Conservation (phyloP, 495 filamentous ascomycete species). For the Aspergillus bertholletiae region DNA sequence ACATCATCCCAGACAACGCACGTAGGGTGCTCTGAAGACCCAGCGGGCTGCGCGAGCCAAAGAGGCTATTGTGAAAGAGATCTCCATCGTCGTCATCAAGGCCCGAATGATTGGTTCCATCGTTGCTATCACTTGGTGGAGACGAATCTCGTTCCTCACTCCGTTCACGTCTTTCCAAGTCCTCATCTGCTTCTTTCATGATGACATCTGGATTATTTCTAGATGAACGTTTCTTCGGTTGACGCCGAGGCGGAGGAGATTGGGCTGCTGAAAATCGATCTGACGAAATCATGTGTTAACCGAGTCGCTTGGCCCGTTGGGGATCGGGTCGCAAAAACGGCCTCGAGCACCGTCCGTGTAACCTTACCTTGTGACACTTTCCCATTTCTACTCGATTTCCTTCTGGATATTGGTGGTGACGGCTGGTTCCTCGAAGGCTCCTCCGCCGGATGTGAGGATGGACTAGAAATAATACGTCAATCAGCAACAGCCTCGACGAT, state of each 20-base stretch:
- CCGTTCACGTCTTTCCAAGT: slow-evolving; percentile 33
- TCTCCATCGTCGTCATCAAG: slow-evolving; percentile 74
- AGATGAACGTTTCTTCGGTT: slow-evolving; percentile 52
- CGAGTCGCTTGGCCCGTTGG: background rate
- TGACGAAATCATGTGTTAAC: slow-evolving; percentile 7
- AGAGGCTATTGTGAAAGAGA: slow-evolving; percentile 69
- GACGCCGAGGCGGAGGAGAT: slow-evolving; percentile 32
- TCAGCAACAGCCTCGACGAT: background rate
- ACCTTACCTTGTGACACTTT: slow-evolving; percentile 26
- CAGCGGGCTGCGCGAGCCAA: slow-evolving; percentile 62
- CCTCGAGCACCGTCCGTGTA: background rate
- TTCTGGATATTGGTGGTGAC: slow-evolving; percentile 54
- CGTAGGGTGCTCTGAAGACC: slow-evolving; percentile 79
- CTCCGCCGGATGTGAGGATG: slow-evolving; percentile 42
- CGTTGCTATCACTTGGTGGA: slow-evolving; percentile 59
- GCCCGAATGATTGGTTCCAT: slow-evolving; percentile 47
- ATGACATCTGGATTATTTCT: slow-evolving; percentile 50
- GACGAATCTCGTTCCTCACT: slow-evolving; percentile 36
- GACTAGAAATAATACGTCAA: slow-evolving; percentile 21
- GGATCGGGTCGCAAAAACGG: background rate
- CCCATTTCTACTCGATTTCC: slow-evolving; percentile 62
- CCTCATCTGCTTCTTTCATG: slow-evolving; percentile 49
- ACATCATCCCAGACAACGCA: slow-evolving; percentile 86
- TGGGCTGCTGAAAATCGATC: slow-evolving; percentile 33
- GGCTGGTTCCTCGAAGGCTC: slow-evolving; percentile 37